Evolutionary conservation across 148 eudicot species (phyloP), one percentile per base, ranked within the genome.

Genomic region (Tetragonia tetragonoides): DNA sequence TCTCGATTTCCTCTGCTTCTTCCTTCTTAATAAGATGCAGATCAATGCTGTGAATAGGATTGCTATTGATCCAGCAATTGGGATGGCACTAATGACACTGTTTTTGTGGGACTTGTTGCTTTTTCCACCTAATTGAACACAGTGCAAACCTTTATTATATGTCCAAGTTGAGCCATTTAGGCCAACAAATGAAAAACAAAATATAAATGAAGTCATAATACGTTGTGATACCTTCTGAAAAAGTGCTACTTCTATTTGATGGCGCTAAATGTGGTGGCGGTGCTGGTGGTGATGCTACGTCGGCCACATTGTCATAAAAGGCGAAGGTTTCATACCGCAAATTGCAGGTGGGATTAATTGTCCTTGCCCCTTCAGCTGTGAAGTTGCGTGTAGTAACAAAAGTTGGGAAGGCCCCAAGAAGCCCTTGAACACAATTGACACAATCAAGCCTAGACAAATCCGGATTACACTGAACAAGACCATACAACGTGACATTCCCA

Each of bases 391-490:
- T 73, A 24, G 57, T 5, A 66, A 79, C 68, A 66, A 40, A 28
- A 2, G 3, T 11, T 24, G 60, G 37, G 46, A 73, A 66, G 10
- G 28, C 24, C 28, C 12, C 41, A 5, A 74, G 28, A 14, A 51
- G 51, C n/a, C 68, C 15, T 2, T 20, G 37, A n/a, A 73, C 77
- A 66, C 82, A 79, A 2, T 56, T 21, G 34, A 40, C 44, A 41
- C 87, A 83, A 5, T 87, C 67, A 34, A 11, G 7, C 12, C 47
- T 40, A 7, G 80, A 75, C 54, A 79, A 37, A 66, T 75, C 80
- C 0, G 82, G 85, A 44, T 60, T 75, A 66, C 85, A 83, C 70
- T 83, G 85, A 51, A 83, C 80, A 24, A 72, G 70, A 5, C 80
- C 78, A 62, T 73, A 85, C 23, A 89, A 0, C 3, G 69, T 64